Conservation (phyloP, 2,329 filamentous ascomycete genomes). For the Talaromyces sp. region DNA sequence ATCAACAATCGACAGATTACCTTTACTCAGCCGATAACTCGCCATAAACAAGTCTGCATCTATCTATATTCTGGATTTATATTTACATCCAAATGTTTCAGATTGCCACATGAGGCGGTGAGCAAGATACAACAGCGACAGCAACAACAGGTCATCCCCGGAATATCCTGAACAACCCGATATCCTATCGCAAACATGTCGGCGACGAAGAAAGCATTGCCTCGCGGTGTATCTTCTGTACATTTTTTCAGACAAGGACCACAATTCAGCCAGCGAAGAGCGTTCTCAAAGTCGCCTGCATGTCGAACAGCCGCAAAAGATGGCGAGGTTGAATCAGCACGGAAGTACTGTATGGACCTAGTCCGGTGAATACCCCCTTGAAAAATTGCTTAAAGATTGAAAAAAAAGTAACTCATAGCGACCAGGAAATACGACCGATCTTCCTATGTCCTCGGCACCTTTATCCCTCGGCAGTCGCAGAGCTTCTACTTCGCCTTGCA, state of each 20-base stretch:
- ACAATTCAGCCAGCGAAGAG: slow-evolving; percentile 15
- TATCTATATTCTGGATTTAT: background rate
- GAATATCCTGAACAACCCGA: background rate
- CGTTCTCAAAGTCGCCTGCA: slow-evolving; percentile 21
- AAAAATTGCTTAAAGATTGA: background rate
- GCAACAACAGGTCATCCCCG: background rate
- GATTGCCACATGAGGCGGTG: background rate
- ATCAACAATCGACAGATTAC: background rate
- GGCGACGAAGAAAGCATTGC: background rate
- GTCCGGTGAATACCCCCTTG: slow-evolving; percentile 39
- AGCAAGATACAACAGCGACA: background rate
- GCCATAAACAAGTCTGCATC: background rate
- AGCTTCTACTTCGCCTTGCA: slow-evolving; percentile 87
- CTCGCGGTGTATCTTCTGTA: background rate
- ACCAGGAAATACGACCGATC: slow-evolving; percentile 79
- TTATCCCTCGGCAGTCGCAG: slow-evolving; percentile 68
- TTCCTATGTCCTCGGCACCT: slow-evolving; percentile 78
- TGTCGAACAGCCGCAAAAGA: slow-evolving; percentile 23
- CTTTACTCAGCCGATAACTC: background rate
- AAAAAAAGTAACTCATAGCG: slow-evolving; percentile 1
- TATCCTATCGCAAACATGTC: slow-evolving; percentile 1
- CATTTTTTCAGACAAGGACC: background rate
- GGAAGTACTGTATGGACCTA: slow-evolving; percentile 55
- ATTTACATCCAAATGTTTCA: background rate
- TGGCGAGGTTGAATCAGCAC: slow-evolving; percentile 50